Conservation (phyloP, 1,284 basidiomycete species). For the Clitocybe nebularis region DNA sequence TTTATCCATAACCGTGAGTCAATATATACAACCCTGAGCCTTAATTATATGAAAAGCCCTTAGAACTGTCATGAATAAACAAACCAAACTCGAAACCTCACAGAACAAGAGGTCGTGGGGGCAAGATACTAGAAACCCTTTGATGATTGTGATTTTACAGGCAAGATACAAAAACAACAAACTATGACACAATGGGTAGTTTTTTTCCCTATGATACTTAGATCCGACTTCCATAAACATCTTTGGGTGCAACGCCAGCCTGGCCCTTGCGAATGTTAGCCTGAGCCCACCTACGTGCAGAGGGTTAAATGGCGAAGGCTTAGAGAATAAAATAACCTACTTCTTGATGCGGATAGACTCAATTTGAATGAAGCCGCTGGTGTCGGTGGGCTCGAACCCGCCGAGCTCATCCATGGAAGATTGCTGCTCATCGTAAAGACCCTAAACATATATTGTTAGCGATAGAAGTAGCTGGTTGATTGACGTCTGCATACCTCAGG, state of each 20-base stretch:
- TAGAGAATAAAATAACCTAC: conserved; percentile 41
- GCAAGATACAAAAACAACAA: no score
- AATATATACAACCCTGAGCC: no score
- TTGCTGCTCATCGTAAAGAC: conserved; percentile 93
- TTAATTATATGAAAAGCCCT: no score
- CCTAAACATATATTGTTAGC: conserved; percentile 38
- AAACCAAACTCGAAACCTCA: no score
- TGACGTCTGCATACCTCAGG: conserved; percentile 56
- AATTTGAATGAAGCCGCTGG: conserved; percentile 92
- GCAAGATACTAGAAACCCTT: no score
- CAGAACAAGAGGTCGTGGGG: no score
- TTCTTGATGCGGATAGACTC: conserved; percentile 96
- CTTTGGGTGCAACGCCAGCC: conserved; percentile 69
- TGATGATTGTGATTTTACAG: no score
- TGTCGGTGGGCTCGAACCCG: conserved; percentile 92
- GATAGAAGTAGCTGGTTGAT: neutral
- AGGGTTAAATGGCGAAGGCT: conserved; percentile 4
- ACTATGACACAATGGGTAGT: no score
- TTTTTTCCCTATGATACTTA: no score
- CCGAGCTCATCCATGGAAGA: conserved; percentile 99
- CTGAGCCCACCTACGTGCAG: conserved; percentile 68
- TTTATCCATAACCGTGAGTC: no score
- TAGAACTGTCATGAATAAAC: no score
- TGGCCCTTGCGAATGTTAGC: conserved; percentile 82
- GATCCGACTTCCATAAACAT: conserved; percentile 68